These are phyloP conservation scores for Coemansia furcata DNA, from an alignment of 192 early-diverging fungal genomes.

Conservation along the genomic window DNA sequence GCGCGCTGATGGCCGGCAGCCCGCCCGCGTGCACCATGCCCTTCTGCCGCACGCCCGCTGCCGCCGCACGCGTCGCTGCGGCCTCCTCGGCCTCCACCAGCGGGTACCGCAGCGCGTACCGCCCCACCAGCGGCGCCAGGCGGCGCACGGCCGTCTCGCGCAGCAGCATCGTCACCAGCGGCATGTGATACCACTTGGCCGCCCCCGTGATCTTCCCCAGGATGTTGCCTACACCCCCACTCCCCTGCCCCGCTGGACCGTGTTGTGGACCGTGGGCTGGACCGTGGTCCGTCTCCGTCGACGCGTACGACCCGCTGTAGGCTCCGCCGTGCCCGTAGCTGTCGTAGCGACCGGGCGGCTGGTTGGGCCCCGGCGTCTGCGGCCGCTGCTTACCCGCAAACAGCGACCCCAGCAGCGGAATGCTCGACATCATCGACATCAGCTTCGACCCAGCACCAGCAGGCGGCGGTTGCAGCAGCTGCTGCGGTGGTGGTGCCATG, in stretches of 20 bases:
- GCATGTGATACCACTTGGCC: slow-evolving; percentile 28
- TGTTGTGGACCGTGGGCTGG: not conserved
- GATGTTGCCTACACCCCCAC: not conserved
- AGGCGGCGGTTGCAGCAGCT: not conserved
- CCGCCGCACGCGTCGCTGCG: slow-evolving; percentile 9
- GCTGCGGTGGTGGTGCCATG: not conserved
- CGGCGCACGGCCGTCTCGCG: slow-evolving; percentile 17
- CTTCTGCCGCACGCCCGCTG: slow-evolving; percentile 5
- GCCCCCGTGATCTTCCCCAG: slow-evolving; percentile 13
- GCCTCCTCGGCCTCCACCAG: slow-evolving; percentile 39
- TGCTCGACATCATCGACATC: slow-evolving; percentile 36
- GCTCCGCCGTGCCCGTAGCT: slow-evolving; percentile 7
- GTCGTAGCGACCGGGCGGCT: slow-evolving; percentile 13
- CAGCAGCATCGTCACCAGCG: slow-evolving; percentile 18
- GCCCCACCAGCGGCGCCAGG: slow-evolving; percentile 29
- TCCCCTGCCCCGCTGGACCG: not conserved
- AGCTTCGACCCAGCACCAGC: slow-evolving; percentile 21
- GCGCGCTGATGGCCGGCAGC: slow-evolving; percentile 25
- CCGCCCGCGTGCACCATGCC: slow-evolving; percentile 24
- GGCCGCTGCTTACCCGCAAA: slow-evolving; percentile 25
- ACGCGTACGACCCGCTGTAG: slow-evolving; percentile 6
- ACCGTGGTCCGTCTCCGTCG: slow-evolving; percentile 5
- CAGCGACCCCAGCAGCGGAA: slow-evolving; percentile 40
- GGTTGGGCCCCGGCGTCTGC: slow-evolving; percentile 1
- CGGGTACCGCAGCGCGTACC: slow-evolving; percentile 45